These are phyloP conservation scores for Sporothrix protearum DNA, from an alignment of 2,329 filamentous ascomycete species.

Conservation along the genomic window DNA sequence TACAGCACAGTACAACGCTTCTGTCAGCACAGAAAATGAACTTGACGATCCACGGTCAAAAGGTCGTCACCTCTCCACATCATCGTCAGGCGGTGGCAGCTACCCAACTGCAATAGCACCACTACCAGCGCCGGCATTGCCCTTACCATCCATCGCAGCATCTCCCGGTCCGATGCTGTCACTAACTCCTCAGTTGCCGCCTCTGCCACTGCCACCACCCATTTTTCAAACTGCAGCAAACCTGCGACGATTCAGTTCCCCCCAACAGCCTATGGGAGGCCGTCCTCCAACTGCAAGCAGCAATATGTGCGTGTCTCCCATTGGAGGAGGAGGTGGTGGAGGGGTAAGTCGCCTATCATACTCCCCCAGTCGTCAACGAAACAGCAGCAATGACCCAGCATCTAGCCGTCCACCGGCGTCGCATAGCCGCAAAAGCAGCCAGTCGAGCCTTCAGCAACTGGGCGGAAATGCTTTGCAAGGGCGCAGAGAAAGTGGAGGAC, in stretches of 20 bases:
- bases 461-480: background rate
- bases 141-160: constrained; percentile 21
- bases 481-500: constrained; percentile 28
- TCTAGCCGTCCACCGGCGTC: constrained; percentile 26
- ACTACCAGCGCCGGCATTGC: constrained; percentile 32
- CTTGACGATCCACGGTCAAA: background rate
- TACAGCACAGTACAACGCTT: constrained; percentile 34
- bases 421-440: constrained; percentile 25
- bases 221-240: constrained; percentile 4
- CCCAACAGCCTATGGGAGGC: background rate
- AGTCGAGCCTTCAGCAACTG: background rate
- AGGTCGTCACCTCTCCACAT: constrained; percentile 33
- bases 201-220: constrained; percentile 8
- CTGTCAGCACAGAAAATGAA: constrained; percentile 28
- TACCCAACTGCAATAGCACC: constrained; percentile 18
- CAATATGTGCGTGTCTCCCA: constrained; percentile 7
- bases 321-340: background rate
- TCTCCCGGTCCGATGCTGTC: background rate
- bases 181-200: constrained; percentile 5
- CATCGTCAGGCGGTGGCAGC: too few relatives aligned
- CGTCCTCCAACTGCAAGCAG: constrained; percentile 6
- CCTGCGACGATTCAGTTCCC: background rate
- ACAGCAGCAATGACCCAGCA: constrained; percentile 16
- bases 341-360: background rate
- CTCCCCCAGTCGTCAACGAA: background rate